Evolutionary conservation across 2,329 filamentous ascomycete genomes (phyloP).

Genomic region (Microascus cirrosus): DNA sequence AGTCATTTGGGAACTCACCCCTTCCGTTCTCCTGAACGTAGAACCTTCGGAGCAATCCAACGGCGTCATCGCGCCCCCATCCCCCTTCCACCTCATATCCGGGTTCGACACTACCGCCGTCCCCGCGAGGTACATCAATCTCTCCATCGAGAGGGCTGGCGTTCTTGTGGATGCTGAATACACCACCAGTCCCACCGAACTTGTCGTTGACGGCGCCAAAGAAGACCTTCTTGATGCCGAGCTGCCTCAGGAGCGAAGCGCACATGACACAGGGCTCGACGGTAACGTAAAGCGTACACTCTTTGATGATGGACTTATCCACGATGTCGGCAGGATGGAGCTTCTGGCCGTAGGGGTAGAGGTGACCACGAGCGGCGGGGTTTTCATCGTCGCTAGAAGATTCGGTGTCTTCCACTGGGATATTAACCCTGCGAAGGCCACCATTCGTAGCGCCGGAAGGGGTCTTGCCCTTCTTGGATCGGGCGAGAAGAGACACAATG

Average conservation of each 20-base stretch:
- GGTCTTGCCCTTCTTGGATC: conserved; percentile 10
- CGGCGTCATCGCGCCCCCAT: conserved; percentile 83
- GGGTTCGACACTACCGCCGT: conserved; percentile 61
- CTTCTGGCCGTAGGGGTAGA: conserved; percentile 53
- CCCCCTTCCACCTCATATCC: conserved; percentile 79
- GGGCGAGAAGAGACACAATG: conserved; percentile 45
- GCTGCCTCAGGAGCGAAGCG: conserved; percentile 80
- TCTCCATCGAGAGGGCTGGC: conserved; percentile 8
- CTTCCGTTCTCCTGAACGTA: conserved; percentile 97
- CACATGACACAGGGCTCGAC: conserved; percentile 99
- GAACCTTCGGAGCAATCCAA: conserved; percentile 83
- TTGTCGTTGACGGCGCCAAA: conserved; percentile 95
- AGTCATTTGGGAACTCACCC: conserved; percentile 36
- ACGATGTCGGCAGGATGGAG: conserved; percentile 44
- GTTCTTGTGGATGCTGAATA: conserved; percentile 64
- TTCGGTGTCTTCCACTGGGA: conserved; percentile 7
- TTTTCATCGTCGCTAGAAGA: conserved; percentile 35
- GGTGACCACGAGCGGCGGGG: conserved; percentile 40
- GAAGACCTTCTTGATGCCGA: conserved; percentile 79
- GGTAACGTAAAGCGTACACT: conserved; percentile 81
- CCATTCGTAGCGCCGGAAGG: conserved; percentile 9
- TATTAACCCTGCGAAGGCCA: background rate
- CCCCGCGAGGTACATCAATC: conserved; percentile 18
- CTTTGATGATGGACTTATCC: conserved; percentile 54
- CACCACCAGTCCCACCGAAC: conserved; percentile 91